phyloP scores from a whole-genome alignment of 2,329 filamentous ascomycete genomes.

The Scedosporium aurantiacum region DNA sequence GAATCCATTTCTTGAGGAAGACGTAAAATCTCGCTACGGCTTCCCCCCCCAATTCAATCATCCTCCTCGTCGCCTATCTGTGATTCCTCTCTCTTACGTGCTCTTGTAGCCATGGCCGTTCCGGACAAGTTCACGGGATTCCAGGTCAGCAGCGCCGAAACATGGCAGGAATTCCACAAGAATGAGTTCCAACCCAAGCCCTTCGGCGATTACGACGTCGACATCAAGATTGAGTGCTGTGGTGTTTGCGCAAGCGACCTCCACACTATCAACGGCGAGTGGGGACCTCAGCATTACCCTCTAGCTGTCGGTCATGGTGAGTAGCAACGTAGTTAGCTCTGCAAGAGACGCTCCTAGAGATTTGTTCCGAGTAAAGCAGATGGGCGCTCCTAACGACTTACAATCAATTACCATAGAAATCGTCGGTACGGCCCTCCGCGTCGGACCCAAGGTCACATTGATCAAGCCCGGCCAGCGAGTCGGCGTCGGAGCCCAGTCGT shows the following conservation, averaged over 20 bases:
- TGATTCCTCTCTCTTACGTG: background rate
- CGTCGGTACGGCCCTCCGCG: constrained; percentile 50
- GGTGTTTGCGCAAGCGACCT: constrained; percentile 60
- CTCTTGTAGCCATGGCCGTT: constrained; percentile 31
- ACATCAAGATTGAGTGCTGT: constrained; percentile 70
- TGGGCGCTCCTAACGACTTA: background rate
- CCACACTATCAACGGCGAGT: constrained; percentile 54
- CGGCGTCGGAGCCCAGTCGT: constrained; percentile 58
- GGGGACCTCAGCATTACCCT: constrained; percentile 46
- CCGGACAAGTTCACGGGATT: constrained; percentile 52
- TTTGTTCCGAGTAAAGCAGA: background rate
- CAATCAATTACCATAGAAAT: constrained; percentile 34
- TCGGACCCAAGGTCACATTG: constrained; percentile 50
- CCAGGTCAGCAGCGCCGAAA: constrained; percentile 41
- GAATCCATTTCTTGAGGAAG: too few relatives aligned
- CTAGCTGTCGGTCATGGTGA: constrained; percentile 50
- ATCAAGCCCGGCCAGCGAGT: constrained; percentile 53
- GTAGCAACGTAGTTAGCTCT: background rate
- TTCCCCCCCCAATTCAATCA: too few relatives aligned
- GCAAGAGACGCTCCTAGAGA: background rate
- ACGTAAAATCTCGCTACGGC: too few relatives aligned
- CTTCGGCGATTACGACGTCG: constrained; percentile 71
- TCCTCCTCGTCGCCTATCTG: too few relatives aligned
- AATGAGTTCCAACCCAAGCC: constrained; percentile 73
- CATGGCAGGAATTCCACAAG: constrained; percentile 53